phyloP scores from a whole-genome alignment of 2,329 filamentous ascomycete species.

The Penicillium occitanis region DNA sequence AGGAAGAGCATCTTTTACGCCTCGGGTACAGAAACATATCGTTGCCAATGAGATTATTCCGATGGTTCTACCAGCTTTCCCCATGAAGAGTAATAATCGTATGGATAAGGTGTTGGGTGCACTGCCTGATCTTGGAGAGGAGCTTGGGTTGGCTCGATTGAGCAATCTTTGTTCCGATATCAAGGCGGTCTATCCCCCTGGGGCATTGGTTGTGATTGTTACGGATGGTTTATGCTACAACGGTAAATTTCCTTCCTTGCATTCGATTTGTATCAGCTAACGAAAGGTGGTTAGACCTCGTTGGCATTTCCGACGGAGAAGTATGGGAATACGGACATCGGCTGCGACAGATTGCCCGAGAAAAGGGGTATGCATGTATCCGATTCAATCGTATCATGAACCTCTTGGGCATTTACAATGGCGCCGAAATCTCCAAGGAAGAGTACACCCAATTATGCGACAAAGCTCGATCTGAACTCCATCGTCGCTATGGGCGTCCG shows the following conservation, averaged over 20 bases:
- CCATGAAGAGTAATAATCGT: slow-evolving; percentile 33
- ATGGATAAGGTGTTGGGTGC: slow-evolving; percentile 36
- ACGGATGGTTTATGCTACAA: slow-evolving; percentile 48
- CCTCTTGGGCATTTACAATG: slow-evolving; percentile 31
- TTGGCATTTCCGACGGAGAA: slow-evolving; percentile 43
- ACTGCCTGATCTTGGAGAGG: slow-evolving; percentile 47
- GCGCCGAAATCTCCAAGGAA: slow-evolving; percentile 29
- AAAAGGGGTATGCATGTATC: slow-evolving; percentile 35
- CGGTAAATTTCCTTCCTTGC: slow-evolving; percentile 20
- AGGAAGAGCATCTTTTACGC: slow-evolving; percentile 12
- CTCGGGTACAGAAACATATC: slow-evolving; percentile 11
- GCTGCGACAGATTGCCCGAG: slow-evolving; percentile 37
- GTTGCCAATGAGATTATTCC: slow-evolving; percentile 27
- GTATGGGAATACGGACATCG: slow-evolving; percentile 45
- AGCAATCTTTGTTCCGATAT: slow-evolving; percentile 44
- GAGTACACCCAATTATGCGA: slow-evolving; percentile 28
- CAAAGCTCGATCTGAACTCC: slow-evolving; percentile 25
- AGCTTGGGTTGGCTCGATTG: slow-evolving; percentile 43
- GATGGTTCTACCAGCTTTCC: slow-evolving; percentile 35
- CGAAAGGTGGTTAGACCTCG: slow-evolving; percentile 32
- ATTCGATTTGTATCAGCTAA: not conserved
- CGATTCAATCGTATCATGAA: slow-evolving; percentile 42
- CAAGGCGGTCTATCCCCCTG: slow-evolving; percentile 40
- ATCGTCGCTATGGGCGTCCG: slow-evolving; percentile 9
- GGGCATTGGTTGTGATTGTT: slow-evolving; percentile 44